Evolutionary conservation across 2,329 filamentous ascomycete genomes (phyloP).

Genomic region (Aspergillus ochraceoroseus): DNA sequence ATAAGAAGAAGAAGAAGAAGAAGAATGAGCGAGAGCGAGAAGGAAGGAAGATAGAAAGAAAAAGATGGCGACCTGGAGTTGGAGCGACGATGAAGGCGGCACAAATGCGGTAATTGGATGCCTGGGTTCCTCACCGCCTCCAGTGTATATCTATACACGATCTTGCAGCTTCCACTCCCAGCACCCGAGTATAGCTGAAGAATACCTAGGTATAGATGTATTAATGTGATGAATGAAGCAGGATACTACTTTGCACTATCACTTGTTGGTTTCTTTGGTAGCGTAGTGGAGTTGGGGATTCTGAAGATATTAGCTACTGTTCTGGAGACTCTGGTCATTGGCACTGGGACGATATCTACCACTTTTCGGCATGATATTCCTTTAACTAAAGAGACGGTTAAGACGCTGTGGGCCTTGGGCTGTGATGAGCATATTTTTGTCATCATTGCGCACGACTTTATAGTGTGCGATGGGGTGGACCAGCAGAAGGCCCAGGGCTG

Average conservation of each 20-base stretch:
- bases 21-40: conserved; percentile 1
- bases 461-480: conserved; percentile 22
- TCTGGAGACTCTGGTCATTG: conserved; percentile 20
- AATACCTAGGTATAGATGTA: too few relatives aligned
- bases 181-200: too few relatives aligned
- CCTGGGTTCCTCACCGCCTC: conserved; percentile 1
- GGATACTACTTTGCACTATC: too few relatives aligned
- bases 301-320: conserved; percentile 1
- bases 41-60: conserved; percentile 8
- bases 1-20: conserved; percentile 1
- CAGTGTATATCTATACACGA: background rate
- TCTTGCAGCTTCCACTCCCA: background rate
- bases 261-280: too few relatives aligned
- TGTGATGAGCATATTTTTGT: conserved; percentile 29
- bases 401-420: conserved; percentile 26
- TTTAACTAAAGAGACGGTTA: conserved; percentile 20
- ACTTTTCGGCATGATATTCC: conserved; percentile 25
- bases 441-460: conserved; percentile 30
- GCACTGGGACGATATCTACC: conserved; percentile 31
- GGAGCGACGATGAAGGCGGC: conserved; percentile 2
- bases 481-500: conserved; percentile 28
- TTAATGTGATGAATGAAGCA: too few relatives aligned
- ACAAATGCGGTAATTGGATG: background rate
- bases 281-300: conserved; percentile 17
- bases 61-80: conserved; percentile 5